Evolutionary conservation across 2,329 filamentous ascomycete genomes (phyloP).

Genomic region (Colletotrichum karsti): DNA sequence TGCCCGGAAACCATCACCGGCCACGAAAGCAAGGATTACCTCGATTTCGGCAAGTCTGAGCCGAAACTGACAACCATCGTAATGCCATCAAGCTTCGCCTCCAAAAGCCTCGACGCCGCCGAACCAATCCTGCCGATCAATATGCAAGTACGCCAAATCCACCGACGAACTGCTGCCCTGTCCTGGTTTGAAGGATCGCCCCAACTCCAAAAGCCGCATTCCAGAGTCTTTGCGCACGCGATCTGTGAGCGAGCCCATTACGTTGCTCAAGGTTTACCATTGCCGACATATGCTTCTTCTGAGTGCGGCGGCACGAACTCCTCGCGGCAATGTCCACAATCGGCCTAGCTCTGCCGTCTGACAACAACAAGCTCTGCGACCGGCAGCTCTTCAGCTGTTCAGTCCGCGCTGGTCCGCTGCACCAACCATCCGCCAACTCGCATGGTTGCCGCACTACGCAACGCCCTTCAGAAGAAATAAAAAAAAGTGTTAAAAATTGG

Average conservation of each 20-base stretch:
- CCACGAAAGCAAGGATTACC: not conserved
- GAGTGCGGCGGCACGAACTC: constrained; percentile 9
- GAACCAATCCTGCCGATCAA: constrained; percentile 1
- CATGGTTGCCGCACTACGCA: not conserved
- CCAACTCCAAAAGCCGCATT: not conserved
- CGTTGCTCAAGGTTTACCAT: not conserved
- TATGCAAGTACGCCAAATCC: not conserved
- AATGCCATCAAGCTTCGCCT: not conserved
- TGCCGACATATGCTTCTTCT: not conserved
- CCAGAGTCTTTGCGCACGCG: not conserved
- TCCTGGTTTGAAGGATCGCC: not conserved
- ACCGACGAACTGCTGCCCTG: constrained; percentile 2
- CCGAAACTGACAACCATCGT: constrained; percentile 6
- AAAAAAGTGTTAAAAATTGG: not conserved
- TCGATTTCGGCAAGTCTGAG: constrained; percentile 3
- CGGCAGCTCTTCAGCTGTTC: not conserved
- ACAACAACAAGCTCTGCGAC: not conserved
- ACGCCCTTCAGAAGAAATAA: not conserved
- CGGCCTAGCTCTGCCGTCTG: not conserved
- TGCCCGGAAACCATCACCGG: not conserved
- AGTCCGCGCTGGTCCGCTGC: not conserved
- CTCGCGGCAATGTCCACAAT: not conserved
- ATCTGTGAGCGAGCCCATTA: not conserved
- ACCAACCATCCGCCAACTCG: not conserved
- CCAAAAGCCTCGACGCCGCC: not conserved